Conservation (phyloP, 1,139 yeast species). For the Magnusiomyces fungicola region DNA sequence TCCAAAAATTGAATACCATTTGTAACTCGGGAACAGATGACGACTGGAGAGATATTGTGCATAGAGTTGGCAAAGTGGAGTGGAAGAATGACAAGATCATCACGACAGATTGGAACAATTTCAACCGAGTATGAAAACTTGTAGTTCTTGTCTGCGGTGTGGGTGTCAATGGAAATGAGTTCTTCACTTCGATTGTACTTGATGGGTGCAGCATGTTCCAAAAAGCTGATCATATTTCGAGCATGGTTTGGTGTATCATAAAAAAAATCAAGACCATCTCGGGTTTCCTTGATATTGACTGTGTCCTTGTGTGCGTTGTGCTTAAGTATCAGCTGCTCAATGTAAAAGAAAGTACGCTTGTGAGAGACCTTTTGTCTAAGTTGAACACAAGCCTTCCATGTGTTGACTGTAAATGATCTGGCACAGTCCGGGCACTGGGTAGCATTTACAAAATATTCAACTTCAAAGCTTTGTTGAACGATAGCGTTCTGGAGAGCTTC, state of each 20-base stretch:
- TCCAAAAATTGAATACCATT: slow-evolving; percentile 82
- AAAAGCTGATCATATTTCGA: slow-evolving; percentile 84
- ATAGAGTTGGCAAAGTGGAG: slow-evolving; percentile 71
- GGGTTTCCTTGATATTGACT: slow-evolving; percentile 82
- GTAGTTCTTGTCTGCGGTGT: slow-evolving; percentile 79
- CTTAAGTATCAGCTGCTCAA: slow-evolving; percentile 88
- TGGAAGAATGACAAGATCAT: slow-evolving; percentile 88
- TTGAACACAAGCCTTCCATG: slow-evolving; percentile 97
- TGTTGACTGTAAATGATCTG: slow-evolving; percentile 86
- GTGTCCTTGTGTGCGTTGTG: slow-evolving; percentile 96
- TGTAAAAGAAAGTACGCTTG: slow-evolving; percentile 88
- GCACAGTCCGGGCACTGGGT: slow-evolving; percentile 99
- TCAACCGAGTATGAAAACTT: slow-evolving; percentile 91
- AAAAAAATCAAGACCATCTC: slow-evolving; percentile 92
- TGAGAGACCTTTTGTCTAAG: slow-evolving; percentile 96
- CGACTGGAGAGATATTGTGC: slow-evolving; percentile 80
- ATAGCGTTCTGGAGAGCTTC: slow-evolving; percentile 91
- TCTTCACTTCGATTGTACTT: slow-evolving; percentile 83
- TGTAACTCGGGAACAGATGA: slow-evolving; percentile 74
- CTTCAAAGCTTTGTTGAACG: slow-evolving; percentile 91
- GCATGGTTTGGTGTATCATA: slow-evolving; percentile 89
- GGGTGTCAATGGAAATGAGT: slow-evolving; percentile 85
- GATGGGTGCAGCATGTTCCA: slow-evolving; percentile 81
- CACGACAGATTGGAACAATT: slow-evolving; percentile 95
- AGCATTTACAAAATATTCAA: slow-evolving; percentile 87